Conservation (phyloP, 2,329 filamentous ascomycete species). For the Plenodomus tracheiphilus region DNA sequence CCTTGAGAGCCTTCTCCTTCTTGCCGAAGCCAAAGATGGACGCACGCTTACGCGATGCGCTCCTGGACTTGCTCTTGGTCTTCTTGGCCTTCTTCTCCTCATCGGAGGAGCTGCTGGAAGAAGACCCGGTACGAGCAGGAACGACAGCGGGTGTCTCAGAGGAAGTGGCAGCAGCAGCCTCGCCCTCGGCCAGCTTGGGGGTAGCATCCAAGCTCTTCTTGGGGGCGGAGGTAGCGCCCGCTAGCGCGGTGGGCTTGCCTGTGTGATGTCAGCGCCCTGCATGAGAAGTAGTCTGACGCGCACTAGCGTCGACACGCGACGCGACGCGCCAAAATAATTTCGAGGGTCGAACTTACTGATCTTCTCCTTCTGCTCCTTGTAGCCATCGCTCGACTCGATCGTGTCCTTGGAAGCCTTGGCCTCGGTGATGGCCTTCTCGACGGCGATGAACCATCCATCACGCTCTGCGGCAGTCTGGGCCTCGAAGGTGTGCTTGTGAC, state of each 20-base stretch:
- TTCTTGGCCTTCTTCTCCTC: constrained; percentile 52
- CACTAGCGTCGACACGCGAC: constrained; percentile 22
- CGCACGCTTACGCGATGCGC: constrained; percentile 61
- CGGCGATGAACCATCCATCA: constrained; percentile 87
- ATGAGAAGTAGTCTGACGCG: constrained; percentile 35
- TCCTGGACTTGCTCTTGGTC: constrained; percentile 62
- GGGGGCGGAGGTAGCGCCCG: constrained; percentile 43
- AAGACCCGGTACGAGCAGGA: constrained; percentile 44
- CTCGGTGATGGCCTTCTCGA: constrained; percentile 60
- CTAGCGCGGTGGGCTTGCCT: constrained; percentile 48
- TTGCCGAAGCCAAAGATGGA: constrained; percentile 65
- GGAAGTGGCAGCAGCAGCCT: constrained; percentile 25
- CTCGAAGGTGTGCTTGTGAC: constrained; percentile 95
- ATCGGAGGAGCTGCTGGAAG: constrained; percentile 49
- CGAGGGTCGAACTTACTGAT: constrained; percentile 54
- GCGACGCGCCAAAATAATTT: constrained; percentile 13
- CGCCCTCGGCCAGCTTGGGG: constrained; percentile 41
- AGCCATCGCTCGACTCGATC: constrained; percentile 77
- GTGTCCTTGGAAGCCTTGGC: constrained; percentile 78
- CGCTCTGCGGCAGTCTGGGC: constrained; percentile 71
- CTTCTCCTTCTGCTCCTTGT: constrained; percentile 83
- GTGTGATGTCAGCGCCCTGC: constrained; percentile 41
- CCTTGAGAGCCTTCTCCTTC: constrained; percentile 60
- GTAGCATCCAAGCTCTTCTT: constrained; percentile 55
- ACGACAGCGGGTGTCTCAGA: constrained; percentile 21